Base-by-base conservation (phyloP, 179 eudicot species). In the Corrigiola litoralis region DNA sequence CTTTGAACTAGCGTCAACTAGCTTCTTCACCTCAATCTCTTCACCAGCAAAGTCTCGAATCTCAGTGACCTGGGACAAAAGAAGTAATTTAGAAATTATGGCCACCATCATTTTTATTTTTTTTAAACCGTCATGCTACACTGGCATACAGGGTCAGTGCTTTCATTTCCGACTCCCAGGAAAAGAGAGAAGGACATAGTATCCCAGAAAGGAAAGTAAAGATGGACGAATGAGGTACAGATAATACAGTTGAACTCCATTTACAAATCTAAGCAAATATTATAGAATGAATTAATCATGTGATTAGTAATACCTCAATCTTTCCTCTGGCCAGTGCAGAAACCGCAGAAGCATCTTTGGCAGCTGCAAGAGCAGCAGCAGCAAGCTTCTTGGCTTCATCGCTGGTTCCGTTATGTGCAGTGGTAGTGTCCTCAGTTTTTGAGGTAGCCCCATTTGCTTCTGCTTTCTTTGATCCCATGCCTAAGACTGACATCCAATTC, bases 21-120 rank as follows among this genome's bases (percentile, higher is more conserved):
- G 62, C 78, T 83, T 94, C 83, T 82, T 94, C 25, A 84, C 79
- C 76, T 87, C 84, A 58, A 90, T 77, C 11, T 83, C 89, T 76
- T 90, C 78, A 29, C 99, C 99, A 7, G 94, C 99, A 82, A 94
- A 90, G 70, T 90, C 97, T 44, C 90, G 79, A 31, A 82, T 84
- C 79, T 94, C 99, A 6, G 81, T 81, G 34, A 90, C 72, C 97
- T 89, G 80, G 38, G 61, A 68, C 61, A 61, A 28, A 62, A 10
- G 25, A 57, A 69, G 11, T 25, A 24, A 27, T 16, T 68, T 14
- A 49, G 32, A 56, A 20, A 50, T 34, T 44, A 16, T 36, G 29
- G 24, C 21, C 34, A 20, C 29, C n/a, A n/a, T n/a, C n/a, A n/a
- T n/a, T n/a, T n/a, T n/a, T n/a, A n/a, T n/a, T n/a, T n/a, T n/a